Evolutionary conservation across 2,329 filamentous ascomycete genomes (phyloP), one percentile per base, ranked within the genome.

Genomic region (Xylariomycetidae sp.): DNA sequence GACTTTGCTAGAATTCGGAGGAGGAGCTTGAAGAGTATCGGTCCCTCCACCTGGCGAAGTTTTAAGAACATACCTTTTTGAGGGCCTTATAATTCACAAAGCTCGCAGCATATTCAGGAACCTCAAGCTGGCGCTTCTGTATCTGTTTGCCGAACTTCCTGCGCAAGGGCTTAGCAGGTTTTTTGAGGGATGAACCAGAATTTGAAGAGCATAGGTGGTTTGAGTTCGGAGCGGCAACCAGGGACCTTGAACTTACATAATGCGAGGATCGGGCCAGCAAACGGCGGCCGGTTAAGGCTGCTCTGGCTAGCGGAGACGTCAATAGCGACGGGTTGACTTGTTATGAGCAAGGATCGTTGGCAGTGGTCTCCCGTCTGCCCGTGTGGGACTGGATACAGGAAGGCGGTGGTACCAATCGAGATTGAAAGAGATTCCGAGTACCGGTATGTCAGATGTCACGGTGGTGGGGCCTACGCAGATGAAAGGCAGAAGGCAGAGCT

Each of bases 61-160:
- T 8, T 8, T n/a, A 23, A 23, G 8, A 23, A 59, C 65, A 43
- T 58, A 94, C 92, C 87, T 97, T 97, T 67, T 98, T 98, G 51
- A 98, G 73, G 40, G 88, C 89, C 69, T 98, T 98, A 72, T 98
- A 98, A 67, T 98, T 96, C 52, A 97, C 89, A 60, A 98, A 98
- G 66, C 89, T 96, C 46, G 90, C 88, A 42, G 92, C 90, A 82
- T 98, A 98, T 76, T 98, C 92, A 40, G 92, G 92, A 40, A 98
- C 89, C 63, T 98, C 92, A 56, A 98, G 86, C 75, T 98, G 92
- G 61, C 89, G 84, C 72, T 95, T 95, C 72, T 97, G 92, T 50
- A 98, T 95, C 62, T 96, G 88, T 73, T 98, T 98, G 64, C 92
- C 92, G 71, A 98, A 98, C 78, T 98, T 98, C 92, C 90, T 98